Percentiles rank a stretch among this genome's conserved stretches.
phyloP scores from a whole-genome alignment of 2,329 filamentous ascomycete genomes.

The Apiospora rasikravindrae region DNA sequence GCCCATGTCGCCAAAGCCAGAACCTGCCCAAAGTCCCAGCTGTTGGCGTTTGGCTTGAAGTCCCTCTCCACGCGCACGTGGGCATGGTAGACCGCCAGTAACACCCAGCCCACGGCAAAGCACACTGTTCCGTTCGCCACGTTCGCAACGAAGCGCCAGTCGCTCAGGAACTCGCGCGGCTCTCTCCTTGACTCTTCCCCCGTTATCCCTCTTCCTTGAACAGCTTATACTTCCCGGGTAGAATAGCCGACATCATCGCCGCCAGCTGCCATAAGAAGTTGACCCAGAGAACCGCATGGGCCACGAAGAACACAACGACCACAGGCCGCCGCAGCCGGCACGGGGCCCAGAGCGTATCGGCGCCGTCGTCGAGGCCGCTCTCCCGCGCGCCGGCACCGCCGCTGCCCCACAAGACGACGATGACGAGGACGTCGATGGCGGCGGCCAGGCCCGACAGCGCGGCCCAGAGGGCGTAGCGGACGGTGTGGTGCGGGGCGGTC shows the following conservation, averaged over 20 bases:
- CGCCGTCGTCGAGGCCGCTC: background rate
- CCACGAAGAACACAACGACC: conserved; percentile 15
- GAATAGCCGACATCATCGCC: conserved; percentile 20
- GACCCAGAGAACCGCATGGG: conserved; percentile 25
- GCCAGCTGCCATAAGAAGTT: conserved; percentile 28
- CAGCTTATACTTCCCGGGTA: background rate
- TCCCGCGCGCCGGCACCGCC: background rate
- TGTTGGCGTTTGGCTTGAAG: conserved; percentile 26
- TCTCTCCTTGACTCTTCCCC: background rate
- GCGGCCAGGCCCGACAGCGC: background rate
- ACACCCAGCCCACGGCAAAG: conserved; percentile 35
- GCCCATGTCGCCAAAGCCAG: conserved; percentile 38
- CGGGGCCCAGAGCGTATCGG: background rate
- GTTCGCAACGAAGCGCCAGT: conserved; percentile 23
- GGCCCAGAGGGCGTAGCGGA: background rate
- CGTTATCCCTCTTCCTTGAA: conserved; percentile 6
- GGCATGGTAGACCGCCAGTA: conserved; percentile 33
- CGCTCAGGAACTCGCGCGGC: background rate
- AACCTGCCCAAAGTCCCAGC: conserved; percentile 41
- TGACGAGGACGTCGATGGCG: background rate
- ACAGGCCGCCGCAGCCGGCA: background rate
- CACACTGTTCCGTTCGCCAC: conserved; percentile 27
- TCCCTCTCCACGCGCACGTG: conserved; percentile 30
- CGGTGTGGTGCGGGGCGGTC: background rate
- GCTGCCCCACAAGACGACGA: background rate